These are phyloP conservation scores for Penicillium pulvis DNA, from an alignment of 495 filamentous ascomycete species.

Conservation along the genomic window DNA sequence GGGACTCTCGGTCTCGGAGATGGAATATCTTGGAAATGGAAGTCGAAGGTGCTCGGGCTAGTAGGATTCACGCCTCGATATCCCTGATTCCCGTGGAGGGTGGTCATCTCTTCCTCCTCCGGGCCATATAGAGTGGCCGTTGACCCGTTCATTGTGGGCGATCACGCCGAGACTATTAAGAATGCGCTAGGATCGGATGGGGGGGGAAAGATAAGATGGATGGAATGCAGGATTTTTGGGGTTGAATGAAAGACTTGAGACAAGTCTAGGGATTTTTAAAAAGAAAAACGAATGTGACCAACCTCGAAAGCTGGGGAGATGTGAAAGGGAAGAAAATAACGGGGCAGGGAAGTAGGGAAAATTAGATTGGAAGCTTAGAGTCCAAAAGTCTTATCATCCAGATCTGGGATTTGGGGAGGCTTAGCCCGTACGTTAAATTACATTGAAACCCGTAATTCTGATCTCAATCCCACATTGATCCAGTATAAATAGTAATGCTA, in stretches of 20 bases:
- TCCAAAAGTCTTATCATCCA: background rate
- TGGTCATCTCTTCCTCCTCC: slow-evolving; percentile 34
- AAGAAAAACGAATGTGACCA: background rate
- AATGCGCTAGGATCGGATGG: slow-evolving; percentile 7
- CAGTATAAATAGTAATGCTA: slow-evolving; percentile 3
- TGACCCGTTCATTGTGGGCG: slow-evolving; percentile 22
- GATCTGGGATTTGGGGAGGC: background rate
- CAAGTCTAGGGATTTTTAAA: background rate
- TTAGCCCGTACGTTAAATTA: background rate
- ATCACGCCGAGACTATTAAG: background rate
- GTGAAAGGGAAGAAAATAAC: background rate
- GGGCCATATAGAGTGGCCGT: slow-evolving; percentile 4
- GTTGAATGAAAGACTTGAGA: background rate
- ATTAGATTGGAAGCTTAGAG: background rate
- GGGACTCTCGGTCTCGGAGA: slow-evolving; percentile 26
- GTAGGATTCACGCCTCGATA: slow-evolving; percentile 13
- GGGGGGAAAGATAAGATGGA: background rate
- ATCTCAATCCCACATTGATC: background rate
- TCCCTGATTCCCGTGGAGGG: slow-evolving; percentile 19
- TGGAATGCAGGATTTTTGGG: background rate
- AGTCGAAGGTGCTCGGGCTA: slow-evolving; percentile 20
- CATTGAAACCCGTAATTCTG: background rate
- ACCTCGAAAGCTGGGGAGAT: background rate
- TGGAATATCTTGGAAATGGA: slow-evolving; percentile 17
- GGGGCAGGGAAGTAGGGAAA: background rate